Base-by-base conservation (phyloP, 805 yeast species). In the Schizosaccharomyces pombe region DNA sequence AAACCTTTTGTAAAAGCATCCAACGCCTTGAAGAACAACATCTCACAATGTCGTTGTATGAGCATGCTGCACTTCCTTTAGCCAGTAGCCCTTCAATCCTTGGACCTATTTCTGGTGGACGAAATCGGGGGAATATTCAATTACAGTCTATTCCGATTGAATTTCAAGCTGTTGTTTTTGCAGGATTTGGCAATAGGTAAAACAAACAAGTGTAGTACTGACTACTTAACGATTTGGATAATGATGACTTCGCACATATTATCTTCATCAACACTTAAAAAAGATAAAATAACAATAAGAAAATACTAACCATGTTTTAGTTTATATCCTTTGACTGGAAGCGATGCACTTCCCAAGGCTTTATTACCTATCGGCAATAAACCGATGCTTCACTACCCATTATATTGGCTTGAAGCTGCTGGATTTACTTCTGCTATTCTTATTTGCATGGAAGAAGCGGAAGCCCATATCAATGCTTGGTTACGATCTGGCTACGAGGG, bases 291-390 rank as follows among this genome's bases (percentile, higher is more conserved):
- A 19, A 16, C 49, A 8, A 43, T 9, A 22, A 6, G 30, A 19
- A 24, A 3, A 9, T 26, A 43, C 30, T 43, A 43, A 22, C 43
- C 1, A 11, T 11, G 19, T 1, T 49, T 8, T 4, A 49, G 53
- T 49, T 49, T 52, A 19, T 52, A 33, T 9, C 54, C 54, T 6
- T 34, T 52, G 12, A 52, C 54, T 28, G 54, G 39, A 8, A 39
- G 34, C 12, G 34, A 32, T 37, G 24, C 24, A 8, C 28, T 75
- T 5, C 76, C 93, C 6, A 91, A 91, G 68, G 93, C 96, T 0
- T 69, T 87, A 52, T 67, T 93, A 47, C 97, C 97, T 1, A 72
- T 91, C 34, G 97, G 91, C 5, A 87, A 87, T 65, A 75, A 75
- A 62, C 94, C 95, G 12, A 80, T 91, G 85, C 70, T 91, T 47